Percentiles rank a stretch among this genome's conserved stretches.
These are phyloP conservation scores for Thymus quinquecostatus DNA, from an alignment of 257 asterid genomes.

Conservation along the genomic window DNA sequence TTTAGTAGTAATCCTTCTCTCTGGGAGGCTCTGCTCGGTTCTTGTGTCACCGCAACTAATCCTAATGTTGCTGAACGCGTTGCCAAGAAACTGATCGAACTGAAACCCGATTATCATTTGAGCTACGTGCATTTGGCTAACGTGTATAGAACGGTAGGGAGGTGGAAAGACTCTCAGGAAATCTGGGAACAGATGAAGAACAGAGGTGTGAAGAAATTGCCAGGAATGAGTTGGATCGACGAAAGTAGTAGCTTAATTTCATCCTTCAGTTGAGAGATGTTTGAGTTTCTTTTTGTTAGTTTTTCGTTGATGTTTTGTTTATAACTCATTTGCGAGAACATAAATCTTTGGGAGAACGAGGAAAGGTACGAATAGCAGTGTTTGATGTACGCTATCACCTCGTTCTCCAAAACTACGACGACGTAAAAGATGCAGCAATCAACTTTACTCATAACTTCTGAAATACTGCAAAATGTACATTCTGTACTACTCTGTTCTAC, in stretches of 20 bases:
- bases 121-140: constrained; percentile 82
- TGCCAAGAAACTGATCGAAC: constrained; percentile 57
- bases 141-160: constrained; percentile 71
- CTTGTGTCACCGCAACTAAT: constrained; percentile 64
- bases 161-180: constrained; percentile 79
- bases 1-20: constrained; percentile 55
- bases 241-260: constrained; percentile 32
- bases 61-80: constrained; percentile 38
- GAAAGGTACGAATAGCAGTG: background rate
- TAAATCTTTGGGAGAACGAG: constrained; percentile 7
- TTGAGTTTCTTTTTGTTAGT: background rate
- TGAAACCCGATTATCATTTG: constrained; percentile 80
- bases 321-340: background rate
- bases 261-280: constrained; percentile 6
- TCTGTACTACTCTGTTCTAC: background rate
- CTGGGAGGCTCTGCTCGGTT: constrained; percentile 83
- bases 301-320: background rate
- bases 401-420: background rate
- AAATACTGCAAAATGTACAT: background rate
- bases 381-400: background rate
- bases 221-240: constrained; percentile 90
- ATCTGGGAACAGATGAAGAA: constrained; percentile 60
- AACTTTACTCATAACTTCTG: background rate
- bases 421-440: background rate
- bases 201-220: constrained; percentile 61